Evolutionary conservation across 108 stramenopile species (phyloP).

Genomic region (Cyclotella baltica): DNA sequence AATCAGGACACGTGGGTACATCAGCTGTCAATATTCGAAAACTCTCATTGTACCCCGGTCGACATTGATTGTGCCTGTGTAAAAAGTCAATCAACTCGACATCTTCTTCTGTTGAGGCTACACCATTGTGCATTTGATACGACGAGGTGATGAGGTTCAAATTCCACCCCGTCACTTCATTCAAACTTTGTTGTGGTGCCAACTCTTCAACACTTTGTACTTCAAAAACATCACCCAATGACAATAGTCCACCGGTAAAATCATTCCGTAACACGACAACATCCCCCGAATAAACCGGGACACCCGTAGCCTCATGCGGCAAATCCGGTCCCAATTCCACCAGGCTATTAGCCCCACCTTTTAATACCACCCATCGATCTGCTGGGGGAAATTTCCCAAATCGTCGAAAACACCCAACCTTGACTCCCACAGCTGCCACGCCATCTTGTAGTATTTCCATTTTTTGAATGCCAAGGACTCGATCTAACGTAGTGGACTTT

Average conservation of each 20-base stretch:
- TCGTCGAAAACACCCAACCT: conserved; percentile 50
- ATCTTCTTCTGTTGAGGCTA: conserved; percentile 47
- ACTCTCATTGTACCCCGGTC: conserved; percentile 59
- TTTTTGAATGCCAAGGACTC: conserved; percentile 47
- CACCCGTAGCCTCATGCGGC: not conserved
- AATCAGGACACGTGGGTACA: conserved; percentile 70
- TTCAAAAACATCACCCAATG: conserved; percentile 43
- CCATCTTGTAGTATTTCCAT: not conserved
- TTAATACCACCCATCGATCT: conserved; percentile 46
- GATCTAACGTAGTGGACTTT: conserved; percentile 28
- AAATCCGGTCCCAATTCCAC: conserved; percentile 36
- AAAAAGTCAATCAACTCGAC: conserved; percentile 57
- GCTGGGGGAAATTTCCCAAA: conserved; percentile 37
- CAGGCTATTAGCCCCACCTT: conserved; percentile 38
- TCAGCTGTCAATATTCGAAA: conserved; percentile 63
- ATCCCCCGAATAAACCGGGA: conserved; percentile 68
- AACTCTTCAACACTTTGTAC: not conserved
- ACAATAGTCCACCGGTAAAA: conserved; percentile 72
- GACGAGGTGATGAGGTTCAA: conserved; percentile 46
- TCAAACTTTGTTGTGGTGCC: too few species aligned
- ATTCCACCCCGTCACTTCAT: conserved; percentile 34
- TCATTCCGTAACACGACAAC: conserved; percentile 69
- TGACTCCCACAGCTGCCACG: not conserved
- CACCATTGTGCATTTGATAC: conserved; percentile 49
- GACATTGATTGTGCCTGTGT: conserved; percentile 58